Evolutionary conservation across 2,329 filamentous ascomycete genomes (phyloP), one percentile per base, ranked within the genome.

Genomic region (Fusarium pseudograminearum): DNA sequence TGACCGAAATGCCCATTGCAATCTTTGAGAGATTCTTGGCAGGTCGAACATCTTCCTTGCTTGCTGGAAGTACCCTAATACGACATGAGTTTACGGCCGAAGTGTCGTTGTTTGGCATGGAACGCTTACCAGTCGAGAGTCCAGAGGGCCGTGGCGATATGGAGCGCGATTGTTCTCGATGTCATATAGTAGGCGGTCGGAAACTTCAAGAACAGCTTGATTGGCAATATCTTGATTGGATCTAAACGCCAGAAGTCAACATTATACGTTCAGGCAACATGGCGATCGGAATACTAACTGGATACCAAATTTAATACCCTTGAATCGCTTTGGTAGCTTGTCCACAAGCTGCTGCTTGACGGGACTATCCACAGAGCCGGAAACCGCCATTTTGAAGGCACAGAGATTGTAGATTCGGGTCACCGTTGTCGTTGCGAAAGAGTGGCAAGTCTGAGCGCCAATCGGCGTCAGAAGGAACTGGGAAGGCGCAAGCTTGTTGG

Each of bases 1-100:
- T 98, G 91, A 47, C 96, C 96, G 76, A 98, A 99, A 80, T 99
- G 96, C 15, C 96, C 96, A 73, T 93, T 96, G 80, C 96, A 99
- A 70, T 91, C 89, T 74, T 93, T 88, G 31, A 98, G 84, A 18
- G 89, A 87, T 76, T 94, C 89, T 48, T 92, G 89, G 78, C 96
- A 99, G 16, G 96, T 98, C 44, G 88, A 84, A 79, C 96, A 99
- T 62, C 84, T 86, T 26, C 89, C 92, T 5, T 83, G 87, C 81
- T 98, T 98, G 78, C 89, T 93, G 18, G 94, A 97, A 5, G 93
- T 96, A 70, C 94, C 94, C 86, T 88, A 57, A 30, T 46, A 40
- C 24, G 20, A 42, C 14, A 61, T 47, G 22, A 57, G 46, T 22
- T 33, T 46, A 20, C 28, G 20, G 24, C 55, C 53, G 33, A 30